Evolutionary conservation across 345 rosid species (phyloP).

Genomic region (Dipteronia dyeriana): DNA sequence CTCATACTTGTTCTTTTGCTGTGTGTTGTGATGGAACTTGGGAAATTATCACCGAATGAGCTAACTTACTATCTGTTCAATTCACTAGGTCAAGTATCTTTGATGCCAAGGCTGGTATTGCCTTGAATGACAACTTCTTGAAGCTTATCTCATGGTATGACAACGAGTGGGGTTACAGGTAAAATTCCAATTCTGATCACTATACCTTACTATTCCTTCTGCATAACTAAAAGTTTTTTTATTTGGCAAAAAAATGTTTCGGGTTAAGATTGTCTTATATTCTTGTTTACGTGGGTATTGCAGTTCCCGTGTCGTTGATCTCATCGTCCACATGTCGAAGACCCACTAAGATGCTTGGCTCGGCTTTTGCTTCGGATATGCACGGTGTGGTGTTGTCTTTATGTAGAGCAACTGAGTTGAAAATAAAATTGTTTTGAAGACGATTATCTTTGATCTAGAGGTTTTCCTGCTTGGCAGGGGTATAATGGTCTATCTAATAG

Average conservation of each 20-base stretch:
- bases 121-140: conserved; percentile 56
- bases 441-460: background rate
- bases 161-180: conserved; percentile 88
- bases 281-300: conserved; percentile 11
- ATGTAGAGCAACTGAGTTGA: conserved; percentile 7
- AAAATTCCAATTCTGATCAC: background rate
- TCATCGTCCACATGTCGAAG: conserved; percentile 52
- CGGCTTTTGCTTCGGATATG: no score
- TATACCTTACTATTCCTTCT: no score
- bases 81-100: conserved; percentile 73
- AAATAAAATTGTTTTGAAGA: conserved; percentile 13
- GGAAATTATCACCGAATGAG: background rate
- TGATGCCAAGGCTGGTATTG: conserved; percentile 88
- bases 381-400: background rate
- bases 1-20: background rate
- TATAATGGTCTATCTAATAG: no score
- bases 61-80: background rate
- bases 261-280: no score
- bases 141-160: conserved; percentile 78
- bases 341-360: conserved; percentile 6
- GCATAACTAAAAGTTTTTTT: background rate
- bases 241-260: background rate
- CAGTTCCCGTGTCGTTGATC: conserved; percentile 71
- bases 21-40: background rate
- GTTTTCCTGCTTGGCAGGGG: conserved; percentile 4